Conservation (phyloP, 225 moss, liverwort and hornwort genomes). For the Bryum argenteum region DNA sequence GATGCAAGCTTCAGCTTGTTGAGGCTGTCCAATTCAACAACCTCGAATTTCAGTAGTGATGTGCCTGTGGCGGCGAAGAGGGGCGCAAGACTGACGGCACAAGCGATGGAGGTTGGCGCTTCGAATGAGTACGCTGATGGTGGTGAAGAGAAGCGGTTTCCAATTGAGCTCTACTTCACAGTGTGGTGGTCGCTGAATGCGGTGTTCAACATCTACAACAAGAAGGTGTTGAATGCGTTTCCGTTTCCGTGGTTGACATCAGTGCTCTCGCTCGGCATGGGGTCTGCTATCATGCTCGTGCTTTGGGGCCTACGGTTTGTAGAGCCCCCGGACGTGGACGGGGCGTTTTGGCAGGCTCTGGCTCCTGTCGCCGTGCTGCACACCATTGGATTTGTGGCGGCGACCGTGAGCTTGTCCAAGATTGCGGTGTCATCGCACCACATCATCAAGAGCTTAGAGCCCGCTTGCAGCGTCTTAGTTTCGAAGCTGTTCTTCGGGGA, state of each 20-base stretch:
- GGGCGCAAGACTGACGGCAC: slow-evolving; percentile 10
- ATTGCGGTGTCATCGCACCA: slow-evolving; percentile 95
- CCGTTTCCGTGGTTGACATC: slow-evolving; percentile 93
- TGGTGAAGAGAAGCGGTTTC: slow-evolving; percentile 24
- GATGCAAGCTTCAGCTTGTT: slow-evolving; percentile 13
- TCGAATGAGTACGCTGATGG: slow-evolving; percentile 26
- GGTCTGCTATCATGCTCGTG: slow-evolving; percentile 70
- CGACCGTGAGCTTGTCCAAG: slow-evolving; percentile 93
- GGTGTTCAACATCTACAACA: slow-evolving; percentile 95
- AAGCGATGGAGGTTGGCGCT: slow-evolving; percentile 40
- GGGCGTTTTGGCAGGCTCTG: slow-evolving; percentile 67
- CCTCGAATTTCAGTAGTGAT: slow-evolving; percentile 16
- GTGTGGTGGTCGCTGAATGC: slow-evolving; percentile 94
- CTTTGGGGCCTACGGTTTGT: slow-evolving; percentile 75
- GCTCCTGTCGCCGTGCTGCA: slow-evolving; percentile 76
- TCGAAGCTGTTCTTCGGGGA: slow-evolving; percentile 67
- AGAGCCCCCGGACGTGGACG: slow-evolving; percentile 72
- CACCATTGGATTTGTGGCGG: slow-evolving; percentile 90
- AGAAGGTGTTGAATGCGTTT: slow-evolving; percentile 91
- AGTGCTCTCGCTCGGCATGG: slow-evolving; percentile 76
- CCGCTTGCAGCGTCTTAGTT: slow-evolving; percentile 85
- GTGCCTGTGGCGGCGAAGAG: slow-evolving; percentile 3
- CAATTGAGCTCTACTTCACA: slow-evolving; percentile 69
- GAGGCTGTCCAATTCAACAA: slow-evolving; percentile 7
- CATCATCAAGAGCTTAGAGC: slow-evolving; percentile 95